Base-by-base conservation (phyloP, 108 stramenopile species). In the Skeletonema tropicum region DNA sequence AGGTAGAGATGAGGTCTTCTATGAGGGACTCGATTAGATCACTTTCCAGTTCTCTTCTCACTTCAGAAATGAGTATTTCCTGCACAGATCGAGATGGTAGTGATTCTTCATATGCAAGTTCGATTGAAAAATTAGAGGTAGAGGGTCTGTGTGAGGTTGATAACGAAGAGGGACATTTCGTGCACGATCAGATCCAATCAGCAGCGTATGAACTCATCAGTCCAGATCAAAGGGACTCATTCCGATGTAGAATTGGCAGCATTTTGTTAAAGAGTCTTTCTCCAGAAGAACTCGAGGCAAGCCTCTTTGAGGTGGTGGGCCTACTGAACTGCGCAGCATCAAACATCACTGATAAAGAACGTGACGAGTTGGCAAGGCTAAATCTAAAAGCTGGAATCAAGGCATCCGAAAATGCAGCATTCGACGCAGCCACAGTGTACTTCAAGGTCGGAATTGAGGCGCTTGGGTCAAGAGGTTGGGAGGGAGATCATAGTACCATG, bases 121-220 rank as follows among this genome's bases (percentile, higher is more conserved):
- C 6, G 1, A 8, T 35, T 35, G 35, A 35, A 5, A 6, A 35
- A 8, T 35, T 35, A 8, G 35, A 35, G 35, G 35, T 6, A 35
- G 35, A 35, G 35, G 35, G 35, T 35, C 8, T 35, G 0, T 35
- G 6, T 35, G 35, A 35, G 35, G 35, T 35, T 4, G 55, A 57
- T 5, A 11, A 57, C 55, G 55, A 25, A 23, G 25, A 35, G 35
- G 5, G 35, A 5, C 35, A 8, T 8, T 35, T 35, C 6, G 9
- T 83, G 3, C 86, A 89, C 52, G 86, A 87, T 64, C 57, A 79
- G 41, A 66, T 87, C 13, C 86, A 57, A 57, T 21, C 35, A 1
- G 35, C 35, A 35, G 35, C 35, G 6, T 35, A 6, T 6, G 6
- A 35, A 35, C 35, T 35, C 8, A 57, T 21, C 10, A 10, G 55